Evolutionary conservation across 2,329 filamentous ascomycete genomes (phyloP), one percentile per base, ranked within the genome.

Genomic region (Tolypocladium inflatum): DNA sequence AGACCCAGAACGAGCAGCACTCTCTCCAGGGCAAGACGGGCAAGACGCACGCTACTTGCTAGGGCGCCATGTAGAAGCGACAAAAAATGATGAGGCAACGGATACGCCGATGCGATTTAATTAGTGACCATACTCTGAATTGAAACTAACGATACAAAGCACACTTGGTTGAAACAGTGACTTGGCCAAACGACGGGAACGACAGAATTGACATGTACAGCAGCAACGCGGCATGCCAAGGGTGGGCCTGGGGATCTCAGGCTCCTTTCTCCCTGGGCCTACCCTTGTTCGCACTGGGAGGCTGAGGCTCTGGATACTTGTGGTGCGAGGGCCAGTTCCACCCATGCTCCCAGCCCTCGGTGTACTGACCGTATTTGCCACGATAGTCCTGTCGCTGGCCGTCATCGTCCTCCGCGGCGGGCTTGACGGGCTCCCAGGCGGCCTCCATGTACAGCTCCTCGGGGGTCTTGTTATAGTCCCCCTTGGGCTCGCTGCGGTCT

Each of bases 41-140:
- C 57, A 97, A 97, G 83, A 93, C 91, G 2, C 92, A 96, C 73
- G 87, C 84, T 43, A 79, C 95, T 59, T 97, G 92, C 75, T 96
- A 83, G 9, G 7, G 19, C n/a, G 2, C 21, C 33, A 59, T 41
- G 58, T 61, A 63, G 57, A 59, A 58, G 26, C 3, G 38, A 42
- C 17, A 56, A 58, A n/a, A 33, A 53, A 37, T 11, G 21, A 58
- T 50, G 56, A 39, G 35, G 30, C 30, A 35, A 51, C 19, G 19
- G 21, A 51, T 13, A 35, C 35, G 48, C 9, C 48, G 8, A 17
- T 13, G 19, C 11, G 45, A 48, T n/a, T 13, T 33, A 19, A 33
- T 33, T n/a, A 3, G 26, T 13, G 17, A 33, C 19, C 4, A 33
- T 21, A 3, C 6, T 35, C 23, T 10, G 26, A 33, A n/a, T 3